Evolutionary conservation across 2,329 filamentous ascomycete genomes (phyloP).

Genomic region (Allantophomopsis cytisporea): DNA sequence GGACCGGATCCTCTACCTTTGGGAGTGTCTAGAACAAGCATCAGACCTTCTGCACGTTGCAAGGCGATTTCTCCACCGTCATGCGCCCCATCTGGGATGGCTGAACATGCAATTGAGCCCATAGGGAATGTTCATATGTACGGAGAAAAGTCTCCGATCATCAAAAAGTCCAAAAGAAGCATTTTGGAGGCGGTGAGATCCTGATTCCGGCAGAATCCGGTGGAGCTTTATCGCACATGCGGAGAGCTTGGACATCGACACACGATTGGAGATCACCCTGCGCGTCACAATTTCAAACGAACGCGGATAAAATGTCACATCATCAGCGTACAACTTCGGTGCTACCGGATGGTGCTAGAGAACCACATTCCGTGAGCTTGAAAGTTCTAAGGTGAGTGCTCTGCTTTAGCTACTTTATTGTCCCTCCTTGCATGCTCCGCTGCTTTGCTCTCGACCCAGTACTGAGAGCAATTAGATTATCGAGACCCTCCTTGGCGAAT

Average conservation of each 20-base stretch:
- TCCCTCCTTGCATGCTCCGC: slow-evolving; percentile 1
- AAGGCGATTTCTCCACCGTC: slow-evolving; percentile 14
- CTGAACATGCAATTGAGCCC: too few relatives aligned
- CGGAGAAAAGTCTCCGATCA: too few relatives aligned
- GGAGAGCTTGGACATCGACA: too few relatives aligned
- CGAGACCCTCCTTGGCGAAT: slow-evolving; percentile 62
- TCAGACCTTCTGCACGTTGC: slow-evolving; percentile 24
- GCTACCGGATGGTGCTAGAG: slow-evolving; percentile 34
- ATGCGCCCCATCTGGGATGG: not conserved
- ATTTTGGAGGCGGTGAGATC: too few relatives aligned
- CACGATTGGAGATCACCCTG: too few relatives aligned
- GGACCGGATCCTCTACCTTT: slow-evolving; percentile 26
- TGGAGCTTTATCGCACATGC: too few relatives aligned
- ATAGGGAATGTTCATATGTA: too few relatives aligned
- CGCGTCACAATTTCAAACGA: too few relatives aligned
- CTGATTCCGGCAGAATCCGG: not conserved
- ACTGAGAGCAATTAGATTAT: slow-evolving; percentile 45
- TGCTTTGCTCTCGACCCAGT: too few relatives aligned
- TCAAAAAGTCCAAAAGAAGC: too few relatives aligned
- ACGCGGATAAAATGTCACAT: slow-evolving; percentile 13
- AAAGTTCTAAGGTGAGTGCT: slow-evolving; percentile 54
- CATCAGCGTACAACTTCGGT: slow-evolving; percentile 13
- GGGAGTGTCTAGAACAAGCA: slow-evolving; percentile 30
- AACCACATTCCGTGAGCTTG: slow-evolving; percentile 66
- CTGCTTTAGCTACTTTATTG: not conserved